These are phyloP conservation scores for Tulasnella sp. DNA, from an alignment of 768 basidiomycete species.

Conservation along the genomic window DNA sequence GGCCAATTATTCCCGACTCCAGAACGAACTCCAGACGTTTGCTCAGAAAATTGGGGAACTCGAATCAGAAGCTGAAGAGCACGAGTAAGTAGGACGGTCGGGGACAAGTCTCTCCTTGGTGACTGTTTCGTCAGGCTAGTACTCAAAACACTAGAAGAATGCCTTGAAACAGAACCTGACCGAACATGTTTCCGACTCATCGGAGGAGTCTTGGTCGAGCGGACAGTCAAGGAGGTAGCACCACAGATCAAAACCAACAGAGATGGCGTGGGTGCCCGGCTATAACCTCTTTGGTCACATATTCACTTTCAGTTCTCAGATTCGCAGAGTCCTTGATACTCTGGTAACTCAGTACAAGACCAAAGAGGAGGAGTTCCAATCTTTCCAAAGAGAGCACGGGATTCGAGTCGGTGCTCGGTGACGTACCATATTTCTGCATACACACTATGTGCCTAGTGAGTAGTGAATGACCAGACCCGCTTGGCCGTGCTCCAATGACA, in stretches of 20 bases:
- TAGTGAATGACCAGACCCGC: no score
- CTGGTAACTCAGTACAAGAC: constrained; percentile 79
- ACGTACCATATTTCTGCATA: not conserved
- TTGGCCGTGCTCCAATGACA: not conserved
- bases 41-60: constrained; percentile 93
- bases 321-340: constrained; percentile 63
- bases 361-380: constrained; percentile 73
- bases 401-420: constrained; percentile 39
- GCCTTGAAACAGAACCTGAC: constrained; percentile 66
- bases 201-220: constrained; percentile 89
- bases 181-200: constrained; percentile 95
- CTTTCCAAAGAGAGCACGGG: constrained; percentile 64
- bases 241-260: constrained; percentile 82
- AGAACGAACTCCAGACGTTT: constrained; percentile 81
- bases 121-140: constrained; percentile 49
- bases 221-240: constrained; percentile 89
- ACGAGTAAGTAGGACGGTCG: constrained; percentile 50
- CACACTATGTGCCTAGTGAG: not conserved
- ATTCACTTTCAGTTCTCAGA: constrained; percentile 35
- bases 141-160: constrained; percentile 73
- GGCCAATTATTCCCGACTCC: constrained; percentile 64
- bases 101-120: no score
- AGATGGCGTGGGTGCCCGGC: constrained; percentile 56
- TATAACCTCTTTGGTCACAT: no score
- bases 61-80: constrained; percentile 92